Conservation (phyloP, 225 moss, liverwort and hornwort genomes). For the Antitrichia curtipendula region DNA sequence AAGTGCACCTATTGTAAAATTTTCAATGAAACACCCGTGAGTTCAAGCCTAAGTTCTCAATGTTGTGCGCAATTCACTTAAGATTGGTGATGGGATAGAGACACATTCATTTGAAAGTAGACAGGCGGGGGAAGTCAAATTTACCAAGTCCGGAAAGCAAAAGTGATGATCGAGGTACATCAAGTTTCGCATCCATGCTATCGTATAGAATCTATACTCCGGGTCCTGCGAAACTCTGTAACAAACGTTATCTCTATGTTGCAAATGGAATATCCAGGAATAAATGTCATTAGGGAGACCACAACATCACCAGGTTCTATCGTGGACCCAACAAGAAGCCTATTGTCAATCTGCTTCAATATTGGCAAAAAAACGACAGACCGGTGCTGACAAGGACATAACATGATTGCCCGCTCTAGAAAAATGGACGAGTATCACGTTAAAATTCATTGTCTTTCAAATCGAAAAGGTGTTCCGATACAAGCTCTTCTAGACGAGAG, state of each 20-base stretch:
- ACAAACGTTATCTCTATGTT: neutral
- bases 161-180: slow-evolving; percentile 89
- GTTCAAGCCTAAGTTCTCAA: neutral
- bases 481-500: neutral
- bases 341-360: neutral
- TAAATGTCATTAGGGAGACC: neutral
- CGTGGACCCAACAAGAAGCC: neutral
- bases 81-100: neutral
- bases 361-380: neutral
- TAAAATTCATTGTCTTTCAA: neutral
- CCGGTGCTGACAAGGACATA: neutral
- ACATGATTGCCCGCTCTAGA: neutral
- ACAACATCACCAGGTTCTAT: neutral
- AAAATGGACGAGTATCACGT: neutral
- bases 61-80: neutral
- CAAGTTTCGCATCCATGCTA: slow-evolving; percentile 64
- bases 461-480: neutral
- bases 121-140: neutral
- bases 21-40: neutral
- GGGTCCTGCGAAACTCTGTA: slow-evolving; percentile 45
- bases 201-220: slow-evolving; percentile 66
- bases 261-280: neutral
- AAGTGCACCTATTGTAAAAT: neutral
- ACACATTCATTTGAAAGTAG: neutral
- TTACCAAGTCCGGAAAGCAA: slow-evolving; percentile 62